Conservation (phyloP, 116 monocot genomes). For the Papilionanthe hybrid region DNA sequence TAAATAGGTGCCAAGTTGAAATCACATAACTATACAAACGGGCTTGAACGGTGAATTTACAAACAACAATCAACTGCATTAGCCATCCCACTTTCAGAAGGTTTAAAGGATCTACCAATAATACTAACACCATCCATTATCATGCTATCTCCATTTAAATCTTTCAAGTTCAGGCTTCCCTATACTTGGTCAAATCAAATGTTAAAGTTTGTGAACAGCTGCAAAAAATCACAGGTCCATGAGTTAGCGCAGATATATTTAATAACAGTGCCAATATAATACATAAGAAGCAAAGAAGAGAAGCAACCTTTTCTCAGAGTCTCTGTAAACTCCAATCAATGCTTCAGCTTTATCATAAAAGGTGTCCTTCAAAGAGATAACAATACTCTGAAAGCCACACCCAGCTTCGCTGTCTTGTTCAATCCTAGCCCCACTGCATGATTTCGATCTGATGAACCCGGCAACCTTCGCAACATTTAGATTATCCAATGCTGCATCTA, state of each 20-base stretch:
- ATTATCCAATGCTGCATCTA: slow-evolving; percentile 96
- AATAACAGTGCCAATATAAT: neutral
- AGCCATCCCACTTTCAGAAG: neutral
- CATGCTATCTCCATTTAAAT: neutral
- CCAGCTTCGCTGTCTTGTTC: slow-evolving; percentile 43
- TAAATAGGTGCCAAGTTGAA: neutral
- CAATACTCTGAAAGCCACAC: slow-evolving; percentile 87
- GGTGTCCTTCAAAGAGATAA: slow-evolving; percentile 90
- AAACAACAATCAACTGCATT: slow-evolving; percentile 1
- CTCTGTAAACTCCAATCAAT: slow-evolving; percentile 91
- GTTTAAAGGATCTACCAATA: neutral
- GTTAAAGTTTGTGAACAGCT: slow-evolving; percentile 28
- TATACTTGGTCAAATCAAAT: slow-evolving; percentile 25
- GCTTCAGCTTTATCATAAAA: slow-evolving; percentile 99
- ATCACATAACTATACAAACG: neutral
- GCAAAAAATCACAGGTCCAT: slow-evolving; percentile 7
- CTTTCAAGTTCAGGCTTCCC: slow-evolving; percentile 11
- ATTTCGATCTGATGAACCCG: slow-evolving; percentile 82
- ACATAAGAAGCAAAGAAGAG: neutral
- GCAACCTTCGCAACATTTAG: slow-evolving; percentile 96
- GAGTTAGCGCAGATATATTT: neutral
- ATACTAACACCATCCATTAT: no score
- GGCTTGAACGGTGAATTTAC: neutral
- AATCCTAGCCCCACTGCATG: slow-evolving; percentile 41
- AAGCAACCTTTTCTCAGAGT: slow-evolving; percentile 68